Evolutionary conservation across 2,329 filamentous ascomycete genomes (phyloP), one percentile per base, ranked within the genome.

Genomic region (Fusarium coicis): DNA sequence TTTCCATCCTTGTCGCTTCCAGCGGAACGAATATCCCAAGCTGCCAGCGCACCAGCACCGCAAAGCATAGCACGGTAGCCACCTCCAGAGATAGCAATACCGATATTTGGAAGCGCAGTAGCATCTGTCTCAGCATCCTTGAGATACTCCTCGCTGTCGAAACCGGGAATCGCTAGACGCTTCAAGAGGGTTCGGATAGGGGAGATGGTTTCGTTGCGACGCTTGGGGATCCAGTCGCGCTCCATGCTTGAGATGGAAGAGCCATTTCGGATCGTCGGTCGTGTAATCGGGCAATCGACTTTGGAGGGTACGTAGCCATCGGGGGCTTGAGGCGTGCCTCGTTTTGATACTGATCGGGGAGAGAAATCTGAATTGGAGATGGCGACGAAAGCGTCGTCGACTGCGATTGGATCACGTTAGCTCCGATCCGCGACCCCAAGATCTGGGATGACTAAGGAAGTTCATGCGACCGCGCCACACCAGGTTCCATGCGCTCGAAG

Each of bases 31-130:
- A 83, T 88, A 80, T 97, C 95, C 74, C 94, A 95, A 1, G 94
- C 95, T 36, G 93, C 89, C 21, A 97, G 76, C 47, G 92, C 92
- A 68, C 95, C 95, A 21, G 92, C 95, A 42, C 93, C 94, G 78
- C 93, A 96, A 84, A 95, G 85, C 84, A 97, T 86, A n/a, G 95
- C 94, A 63, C 95, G 88, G 80, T 96, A 97, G 40, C 95, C 95
- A 79, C 95, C 95, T 18, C 94, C 94, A 1, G 93, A 96, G 49
- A 93, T 85, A 16, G 94, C 93, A 70, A 97, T 89, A 21, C 87
- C 94, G 69, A 97, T 91, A 74, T 86, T 87, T 58, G 87, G 87
- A 68, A 87, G 80, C 32, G 83, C 81, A 1, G 75, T 79, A 11
- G 75, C 56, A 52, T 81, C 64, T 12, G 37, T 77, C 59, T 81